phyloP scores from a whole-genome alignment of 345 rosid species.

The Microthlaspi erraticum region DNA sequence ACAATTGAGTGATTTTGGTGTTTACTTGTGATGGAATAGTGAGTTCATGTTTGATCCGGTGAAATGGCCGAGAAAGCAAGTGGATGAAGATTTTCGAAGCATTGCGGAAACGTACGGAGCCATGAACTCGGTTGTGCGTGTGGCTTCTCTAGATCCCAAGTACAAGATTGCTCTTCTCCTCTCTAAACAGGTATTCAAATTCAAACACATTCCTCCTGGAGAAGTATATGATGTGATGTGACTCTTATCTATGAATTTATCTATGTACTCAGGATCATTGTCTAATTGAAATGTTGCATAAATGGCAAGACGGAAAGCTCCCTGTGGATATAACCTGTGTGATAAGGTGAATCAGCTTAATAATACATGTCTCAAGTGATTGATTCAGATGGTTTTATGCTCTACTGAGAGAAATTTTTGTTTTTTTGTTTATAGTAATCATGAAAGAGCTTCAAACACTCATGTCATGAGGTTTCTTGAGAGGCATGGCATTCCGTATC shows the following conservation, averaged over 20 bases:
- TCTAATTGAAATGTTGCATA: slow-evolving; percentile 78
- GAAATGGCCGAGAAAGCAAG: slow-evolving; percentile 78
- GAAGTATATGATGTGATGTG: not conserved
- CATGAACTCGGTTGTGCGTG: slow-evolving; percentile 72
- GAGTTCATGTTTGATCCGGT: slow-evolving; percentile 71
- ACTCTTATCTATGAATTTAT: not conserved
- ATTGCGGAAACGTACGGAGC: slow-evolving; percentile 66
- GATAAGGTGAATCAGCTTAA: slow-evolving; percentile 64
- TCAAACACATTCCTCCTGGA: not conserved
- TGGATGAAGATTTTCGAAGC: slow-evolving; percentile 72
- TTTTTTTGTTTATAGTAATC: slow-evolving; percentile 61
- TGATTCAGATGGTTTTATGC: no score
- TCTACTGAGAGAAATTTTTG: no score
- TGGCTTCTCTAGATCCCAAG: slow-evolving; percentile 79
- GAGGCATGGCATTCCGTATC: slow-evolving; percentile 86
- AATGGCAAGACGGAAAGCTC: slow-evolving; percentile 90
- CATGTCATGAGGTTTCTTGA: slow-evolving; percentile 85
- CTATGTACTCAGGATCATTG: slow-evolving; percentile 79
- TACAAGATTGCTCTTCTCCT: slow-evolving; percentile 86
- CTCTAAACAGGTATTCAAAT: slow-evolving; percentile 69
- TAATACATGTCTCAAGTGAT: not conserved
- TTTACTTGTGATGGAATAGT: slow-evolving; percentile 20
- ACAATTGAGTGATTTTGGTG: not conserved
- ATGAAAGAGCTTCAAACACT: slow-evolving; percentile 82
- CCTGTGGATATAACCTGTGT: slow-evolving; percentile 89